Base-by-base conservation (phyloP, 2,329 filamentous ascomycete species). In the Epicoccum sorghinum region DNA sequence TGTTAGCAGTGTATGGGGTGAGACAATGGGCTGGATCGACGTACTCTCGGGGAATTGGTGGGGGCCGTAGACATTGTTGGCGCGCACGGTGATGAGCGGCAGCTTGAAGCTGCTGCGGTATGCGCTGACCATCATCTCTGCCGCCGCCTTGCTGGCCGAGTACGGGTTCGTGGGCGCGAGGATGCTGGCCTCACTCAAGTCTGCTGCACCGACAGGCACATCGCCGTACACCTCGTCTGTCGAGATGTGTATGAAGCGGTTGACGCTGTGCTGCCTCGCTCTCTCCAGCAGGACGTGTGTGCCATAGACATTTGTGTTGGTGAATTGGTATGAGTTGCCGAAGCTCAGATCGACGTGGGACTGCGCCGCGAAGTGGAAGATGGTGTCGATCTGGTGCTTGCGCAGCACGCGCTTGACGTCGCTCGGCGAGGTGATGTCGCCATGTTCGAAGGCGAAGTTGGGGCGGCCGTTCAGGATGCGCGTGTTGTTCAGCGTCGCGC, bases 181-280 rank as follows among this genome's bases (percentile, higher is more conserved):
- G 61, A 90, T 85, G 75, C 88, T 90, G 13, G 85, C 84, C 76
- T 93, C 90, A 37, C 87, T 78, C 60, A 91, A 74, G 67, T 91
- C 89, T 55, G 89, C 87, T 3, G 86, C 86, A 32, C 86, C 88
- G 46, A 88, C 85, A 55, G 85, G 85, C 55, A 91, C 88, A 71
- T 93, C 90, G 37, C 90, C 90, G 64, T 93, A 93, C 1, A 93
- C 90, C 77, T 93, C 90, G 70, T 95, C 90, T 1, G 90, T 93
- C 8, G 89, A 91, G 59, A 93, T 86, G 73, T 93, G 90, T 66
- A 93, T 87, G 74, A 93, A 93, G 43, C 87, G 82, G 62, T 82
- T 84, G 69, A 93, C 82, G 30, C 83, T 83, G 44, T 89, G 82
- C 70, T 88, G 88, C 72, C 89, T 88, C 44, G 89, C 87, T 67